A percentile compares a stretch with the other conserved stretches of the same genome.
phyloP scores from a whole-genome alignment of 768 basidiomycete genomes.

The Tubosaeta sp. region DNA sequence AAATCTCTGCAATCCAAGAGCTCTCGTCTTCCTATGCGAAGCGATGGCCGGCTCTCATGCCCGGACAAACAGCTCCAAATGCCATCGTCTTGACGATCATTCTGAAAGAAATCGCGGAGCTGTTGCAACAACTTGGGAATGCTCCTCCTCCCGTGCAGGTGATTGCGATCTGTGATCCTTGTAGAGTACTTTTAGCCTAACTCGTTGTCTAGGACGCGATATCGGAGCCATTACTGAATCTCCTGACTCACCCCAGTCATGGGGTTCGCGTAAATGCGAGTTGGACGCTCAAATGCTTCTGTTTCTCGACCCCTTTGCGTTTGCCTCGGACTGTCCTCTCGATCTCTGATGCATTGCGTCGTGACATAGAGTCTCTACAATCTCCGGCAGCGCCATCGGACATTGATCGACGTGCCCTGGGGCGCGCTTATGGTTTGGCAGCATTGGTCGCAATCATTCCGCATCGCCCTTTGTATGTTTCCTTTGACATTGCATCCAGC shows the following conservation, averaged over 20 bases:
- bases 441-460: conserved; percentile 84
- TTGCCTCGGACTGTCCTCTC: conserved; percentile 74
- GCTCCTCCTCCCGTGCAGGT: conserved; percentile 87
- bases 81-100: conserved; percentile 68
- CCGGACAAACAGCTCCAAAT: conserved; percentile 69
- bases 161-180: conserved; percentile 8
- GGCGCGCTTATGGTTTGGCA: conserved; percentile 87
- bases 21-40: conserved; percentile 77
- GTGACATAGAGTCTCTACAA: conserved; percentile 70
- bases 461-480: conserved; percentile 86
- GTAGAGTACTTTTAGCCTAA: background rate
- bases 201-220: conserved; percentile 63
- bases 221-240: conserved; percentile 76
- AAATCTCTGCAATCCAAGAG: conserved; percentile 88
- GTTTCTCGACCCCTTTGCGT: conserved; percentile 81
- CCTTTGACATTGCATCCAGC: conserved; percentile 88
- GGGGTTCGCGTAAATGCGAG: conserved; percentile 82
- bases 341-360: conserved; percentile 77
- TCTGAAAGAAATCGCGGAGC: conserved; percentile 77
- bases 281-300: conserved; percentile 88
- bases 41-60: conserved; percentile 92
- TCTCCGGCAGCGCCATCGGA: conserved; percentile 72
- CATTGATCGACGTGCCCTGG: conserved; percentile 66
- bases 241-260: conserved; percentile 84
- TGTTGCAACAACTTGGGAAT: conserved; percentile 88